Evolutionary conservation across 345 rosid genomes (phyloP).

Genomic region (Arabidopsis suecica): DNA sequence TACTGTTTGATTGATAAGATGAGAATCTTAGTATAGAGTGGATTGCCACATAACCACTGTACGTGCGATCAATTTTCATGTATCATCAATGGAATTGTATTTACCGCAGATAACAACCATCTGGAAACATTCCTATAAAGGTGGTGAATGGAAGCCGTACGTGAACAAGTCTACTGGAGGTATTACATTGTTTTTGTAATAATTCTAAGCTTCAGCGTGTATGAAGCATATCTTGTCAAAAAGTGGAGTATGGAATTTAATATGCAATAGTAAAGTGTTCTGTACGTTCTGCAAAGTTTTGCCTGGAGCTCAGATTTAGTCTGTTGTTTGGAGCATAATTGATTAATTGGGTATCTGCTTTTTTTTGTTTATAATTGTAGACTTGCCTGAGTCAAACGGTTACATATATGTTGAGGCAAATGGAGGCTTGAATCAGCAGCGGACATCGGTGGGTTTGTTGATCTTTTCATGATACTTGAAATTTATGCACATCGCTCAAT

Average conservation of each 20-base stretch:
- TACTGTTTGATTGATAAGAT: neutral
- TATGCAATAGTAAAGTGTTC: neutral
- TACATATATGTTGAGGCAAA: constrained; percentile 95
- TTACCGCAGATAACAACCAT: constrained; percentile 71
- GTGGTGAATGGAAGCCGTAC: constrained; percentile 85
- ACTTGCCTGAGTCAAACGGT: constrained; percentile 92
- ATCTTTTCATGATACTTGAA: constrained; percentile 30
- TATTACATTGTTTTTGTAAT: constrained; percentile 40
- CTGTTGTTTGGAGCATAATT: constrained; percentile 13
- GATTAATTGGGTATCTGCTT: constrained; percentile 10
- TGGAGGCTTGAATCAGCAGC: constrained; percentile 98
- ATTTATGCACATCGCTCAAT: constrained; percentile 13
- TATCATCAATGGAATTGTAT: constrained; percentile 22
- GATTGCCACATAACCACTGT: neutral
- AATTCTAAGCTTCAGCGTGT: constrained; percentile 14
- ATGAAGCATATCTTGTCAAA: constrained; percentile 12
- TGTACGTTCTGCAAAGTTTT: constrained; percentile 9
- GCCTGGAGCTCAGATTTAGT: neutral
- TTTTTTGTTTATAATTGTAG: constrained; percentile 50
- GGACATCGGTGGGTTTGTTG: constrained; percentile 89
- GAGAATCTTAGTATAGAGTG: constrained; percentile 7
- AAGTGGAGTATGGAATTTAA: constrained; percentile 1
- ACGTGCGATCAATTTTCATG: neutral
- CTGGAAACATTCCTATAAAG: constrained; percentile 86
- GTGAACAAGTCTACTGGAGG: constrained; percentile 74